phyloP scores from a whole-genome alignment of 257 asterid genomes.

The Fraxinus anomala region DNA sequence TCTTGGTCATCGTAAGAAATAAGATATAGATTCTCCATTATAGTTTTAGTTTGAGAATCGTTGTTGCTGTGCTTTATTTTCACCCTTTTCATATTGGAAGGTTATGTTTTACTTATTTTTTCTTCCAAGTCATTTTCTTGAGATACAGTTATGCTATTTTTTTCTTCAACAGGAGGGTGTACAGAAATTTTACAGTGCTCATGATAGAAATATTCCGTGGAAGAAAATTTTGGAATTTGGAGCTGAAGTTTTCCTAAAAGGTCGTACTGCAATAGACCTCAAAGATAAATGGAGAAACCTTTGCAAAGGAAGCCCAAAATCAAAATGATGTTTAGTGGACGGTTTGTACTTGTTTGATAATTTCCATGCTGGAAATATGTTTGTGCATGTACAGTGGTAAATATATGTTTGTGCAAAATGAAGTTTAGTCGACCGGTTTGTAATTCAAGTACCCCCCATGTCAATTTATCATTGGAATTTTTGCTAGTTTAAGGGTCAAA shows the following conservation, averaged over 20 bases:
- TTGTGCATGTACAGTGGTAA: neutral
- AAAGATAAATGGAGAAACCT: conserved; percentile 80
- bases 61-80: neutral
- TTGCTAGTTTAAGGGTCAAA: too few relatives aligned
- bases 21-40: neutral
- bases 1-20: neutral
- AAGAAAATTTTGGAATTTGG: conserved; percentile 55
- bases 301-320: conserved; percentile 39
- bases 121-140: neutral
- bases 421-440: neutral
- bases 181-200: conserved; percentile 21
- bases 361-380: neutral
- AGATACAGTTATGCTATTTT: conserved; percentile 1
- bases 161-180: conserved; percentile 54
- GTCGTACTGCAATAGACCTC: conserved; percentile 61
- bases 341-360: neutral
- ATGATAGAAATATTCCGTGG: conserved; percentile 48
- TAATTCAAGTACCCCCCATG: neutral
- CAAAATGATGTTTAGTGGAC: conserved; percentile 20
- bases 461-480: too few relatives aligned
- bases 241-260: conserved; percentile 43
- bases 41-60: neutral
- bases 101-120: neutral
- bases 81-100: neutral
- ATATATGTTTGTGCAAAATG: neutral